Evolutionary conservation across 2,329 filamentous ascomycete genomes (phyloP).

Genomic region (Talaromyces sp.): DNA sequence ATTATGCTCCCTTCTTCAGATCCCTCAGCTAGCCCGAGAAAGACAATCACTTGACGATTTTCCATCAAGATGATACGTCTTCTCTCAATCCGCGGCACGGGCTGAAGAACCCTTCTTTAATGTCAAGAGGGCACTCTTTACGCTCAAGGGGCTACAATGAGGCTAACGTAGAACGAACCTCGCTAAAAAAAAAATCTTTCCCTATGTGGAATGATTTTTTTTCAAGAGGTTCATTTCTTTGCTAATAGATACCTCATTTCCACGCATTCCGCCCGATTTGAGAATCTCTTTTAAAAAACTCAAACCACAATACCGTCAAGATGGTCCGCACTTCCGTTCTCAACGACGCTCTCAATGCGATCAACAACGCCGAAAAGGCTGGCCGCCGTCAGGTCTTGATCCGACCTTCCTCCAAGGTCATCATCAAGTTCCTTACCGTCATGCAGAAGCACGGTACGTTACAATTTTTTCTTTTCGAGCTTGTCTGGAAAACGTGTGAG

Average conservation of each 20-base stretch:
- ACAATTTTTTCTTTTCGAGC: neutral
- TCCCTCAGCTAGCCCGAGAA: conserved; percentile 40
- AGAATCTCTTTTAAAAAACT: conserved; percentile 38
- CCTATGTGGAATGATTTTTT: conserved; percentile 3
- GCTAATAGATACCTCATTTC: conserved; percentile 55
- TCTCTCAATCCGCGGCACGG: conserved; percentile 43
- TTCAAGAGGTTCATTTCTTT: conserved; percentile 28
- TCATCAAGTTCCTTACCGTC: conserved; percentile 97
- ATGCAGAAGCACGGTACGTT: conserved; percentile 99
- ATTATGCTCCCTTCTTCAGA: conserved; percentile 20
- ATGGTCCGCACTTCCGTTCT: conserved; percentile 99
- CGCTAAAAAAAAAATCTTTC: conserved; percentile 6
- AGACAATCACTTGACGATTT: conserved; percentile 31
- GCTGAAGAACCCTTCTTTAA: conserved; percentile 62
- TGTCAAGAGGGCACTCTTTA: conserved; percentile 57
- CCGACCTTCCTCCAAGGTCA: conserved; percentile 98
- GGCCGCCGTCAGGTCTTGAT: conserved; percentile 99
- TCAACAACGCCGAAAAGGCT: conserved; percentile 99
- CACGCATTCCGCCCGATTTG: conserved; percentile 36
- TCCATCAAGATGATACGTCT: conserved; percentile 36
- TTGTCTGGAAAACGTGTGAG: conserved; percentile 7
- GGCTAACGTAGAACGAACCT: conserved; percentile 44
- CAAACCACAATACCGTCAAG: conserved; percentile 56
- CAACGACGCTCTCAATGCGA: conserved; percentile 97
- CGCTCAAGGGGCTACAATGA: conserved; percentile 53